Evolutionary conservation across 768 basidiomycete species (phyloP).

Genomic region (Lanmaoa pseudosensibilis): DNA sequence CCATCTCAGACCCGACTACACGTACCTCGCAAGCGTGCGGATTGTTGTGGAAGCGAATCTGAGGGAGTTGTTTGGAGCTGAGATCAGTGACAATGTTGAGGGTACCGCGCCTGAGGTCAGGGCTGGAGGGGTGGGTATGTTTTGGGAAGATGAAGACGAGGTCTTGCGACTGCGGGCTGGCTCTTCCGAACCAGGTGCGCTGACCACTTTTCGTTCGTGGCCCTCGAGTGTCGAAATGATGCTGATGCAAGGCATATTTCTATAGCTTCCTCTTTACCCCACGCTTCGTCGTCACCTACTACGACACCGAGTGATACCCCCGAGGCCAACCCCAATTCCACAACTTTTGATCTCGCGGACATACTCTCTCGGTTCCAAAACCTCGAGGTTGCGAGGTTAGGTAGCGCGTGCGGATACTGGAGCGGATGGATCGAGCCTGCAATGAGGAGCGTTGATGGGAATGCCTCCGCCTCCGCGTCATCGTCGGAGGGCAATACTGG

Average conservation of each 20-base stretch:
- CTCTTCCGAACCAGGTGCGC: slow-evolving; percentile 5
- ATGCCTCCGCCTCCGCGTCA: background rate
- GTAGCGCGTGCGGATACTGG: slow-evolving; percentile 45
- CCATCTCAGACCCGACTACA: slow-evolving; percentile 48
- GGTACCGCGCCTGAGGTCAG: background rate
- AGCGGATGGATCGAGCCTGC: slow-evolving; percentile 18
- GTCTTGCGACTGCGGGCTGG: slow-evolving; percentile 1
- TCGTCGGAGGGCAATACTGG: background rate
- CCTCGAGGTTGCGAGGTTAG: slow-evolving; percentile 41
- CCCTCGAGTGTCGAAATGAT: background rate
- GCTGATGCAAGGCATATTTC: background rate
- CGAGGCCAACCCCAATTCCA: background rate
- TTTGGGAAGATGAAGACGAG: slow-evolving; percentile 31
- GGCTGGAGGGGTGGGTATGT: slow-evolving; percentile 17
- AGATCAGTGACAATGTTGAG: background rate
- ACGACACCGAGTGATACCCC: background rate
- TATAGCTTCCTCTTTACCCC: background rate
- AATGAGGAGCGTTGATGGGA: background rate
- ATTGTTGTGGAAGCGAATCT: slow-evolving; percentile 53
- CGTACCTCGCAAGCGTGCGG: slow-evolving; percentile 50
- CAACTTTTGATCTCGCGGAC: slow-evolving; percentile 14
- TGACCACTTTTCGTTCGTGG: background rate
- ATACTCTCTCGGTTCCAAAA: slow-evolving; percentile 31
- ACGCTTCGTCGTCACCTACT: background rate
- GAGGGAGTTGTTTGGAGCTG: slow-evolving; percentile 35